phyloP scores from a whole-genome alignment of 192 early-diverging fungal species.

The Powellomyces hirtus region DNA sequence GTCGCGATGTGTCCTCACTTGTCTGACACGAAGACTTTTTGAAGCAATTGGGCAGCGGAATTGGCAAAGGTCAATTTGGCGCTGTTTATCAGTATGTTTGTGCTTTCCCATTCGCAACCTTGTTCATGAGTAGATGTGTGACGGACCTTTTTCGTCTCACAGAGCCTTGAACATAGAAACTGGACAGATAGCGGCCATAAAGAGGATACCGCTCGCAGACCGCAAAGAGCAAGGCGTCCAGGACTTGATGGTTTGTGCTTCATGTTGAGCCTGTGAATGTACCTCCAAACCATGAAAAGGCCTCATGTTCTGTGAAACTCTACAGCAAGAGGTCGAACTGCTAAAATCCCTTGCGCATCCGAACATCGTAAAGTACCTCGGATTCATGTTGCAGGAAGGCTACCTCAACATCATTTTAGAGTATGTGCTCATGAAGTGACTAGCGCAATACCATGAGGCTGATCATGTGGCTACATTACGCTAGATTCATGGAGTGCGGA shows the following conservation, averaged over 20 bases:
- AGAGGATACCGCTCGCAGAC: constrained; percentile 76
- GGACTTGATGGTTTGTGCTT: constrained; percentile 63
- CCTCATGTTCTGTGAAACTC: neutral
- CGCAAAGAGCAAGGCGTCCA: constrained; percentile 64
- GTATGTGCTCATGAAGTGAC: constrained; percentile 19
- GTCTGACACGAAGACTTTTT: too few relatives aligned
- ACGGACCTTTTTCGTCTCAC: neutral
- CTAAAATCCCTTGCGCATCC: constrained; percentile 81
- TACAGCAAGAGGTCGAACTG: constrained; percentile 73
- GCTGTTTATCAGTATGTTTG: constrained; percentile 69
- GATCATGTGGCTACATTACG: neutral
- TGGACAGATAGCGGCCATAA: constrained; percentile 80
- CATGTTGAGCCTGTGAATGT: too few relatives aligned
- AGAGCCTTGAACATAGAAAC: constrained; percentile 20
- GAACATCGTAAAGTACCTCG: constrained; percentile 82
- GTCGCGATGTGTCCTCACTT: too few relatives aligned
- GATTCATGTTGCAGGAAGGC: constrained; percentile 68
- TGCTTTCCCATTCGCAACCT: neutral
- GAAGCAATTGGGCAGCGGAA: constrained; percentile 82
- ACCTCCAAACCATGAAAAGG: neutral
- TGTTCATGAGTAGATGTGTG: neutral
- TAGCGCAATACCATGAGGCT: neutral
- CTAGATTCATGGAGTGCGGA: constrained; percentile 67
- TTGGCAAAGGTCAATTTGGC: constrained; percentile 88
- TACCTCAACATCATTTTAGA: constrained; percentile 85